A percentile compares a stretch with the other conserved stretches of the same genome.
Conservation (phyloP, 2,329 filamentous ascomycete species). For the Aureobasidium lini region DNA sequence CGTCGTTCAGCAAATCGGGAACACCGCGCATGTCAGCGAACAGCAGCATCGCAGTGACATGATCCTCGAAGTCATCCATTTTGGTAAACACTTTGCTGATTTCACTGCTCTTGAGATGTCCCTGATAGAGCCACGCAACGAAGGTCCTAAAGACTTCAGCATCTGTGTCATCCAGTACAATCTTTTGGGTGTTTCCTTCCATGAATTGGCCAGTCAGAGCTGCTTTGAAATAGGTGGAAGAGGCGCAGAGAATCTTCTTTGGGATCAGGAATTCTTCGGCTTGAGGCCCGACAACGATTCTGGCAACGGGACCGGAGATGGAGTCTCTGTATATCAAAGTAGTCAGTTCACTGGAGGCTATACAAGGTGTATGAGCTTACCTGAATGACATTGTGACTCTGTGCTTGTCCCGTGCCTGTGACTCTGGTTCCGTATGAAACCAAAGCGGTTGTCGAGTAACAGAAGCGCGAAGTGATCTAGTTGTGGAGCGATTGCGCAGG, state of each 20-base stretch:
- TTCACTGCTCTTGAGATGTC: neutral
- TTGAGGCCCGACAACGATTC: neutral
- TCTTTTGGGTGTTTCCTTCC: neutral
- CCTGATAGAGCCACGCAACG: neutral
- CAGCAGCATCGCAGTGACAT: neutral
- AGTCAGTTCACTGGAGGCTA: neutral
- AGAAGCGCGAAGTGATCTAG: no score
- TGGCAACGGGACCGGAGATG: neutral
- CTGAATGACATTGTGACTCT: neutral
- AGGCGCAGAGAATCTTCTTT: neutral
- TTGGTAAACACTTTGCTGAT: neutral
- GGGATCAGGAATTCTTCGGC: neutral
- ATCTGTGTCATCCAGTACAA: neutral
- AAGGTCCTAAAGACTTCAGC: neutral
- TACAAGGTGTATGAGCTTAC: neutral
- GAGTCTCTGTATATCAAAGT: neutral
- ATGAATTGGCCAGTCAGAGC: neutral
- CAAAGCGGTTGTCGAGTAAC: no score
- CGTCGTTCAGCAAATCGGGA: no score
- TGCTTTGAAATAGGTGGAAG: neutral
- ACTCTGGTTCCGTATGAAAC: no score
- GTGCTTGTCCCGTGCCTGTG: no score
- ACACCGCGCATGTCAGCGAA: neutral
- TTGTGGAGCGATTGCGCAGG: no score
- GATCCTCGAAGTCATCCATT: neutral